Evolutionary conservation across 345 rosid species (phyloP), one percentile per base, ranked within the genome.

Genomic region (Crucihimalaya himalaica): DNA sequence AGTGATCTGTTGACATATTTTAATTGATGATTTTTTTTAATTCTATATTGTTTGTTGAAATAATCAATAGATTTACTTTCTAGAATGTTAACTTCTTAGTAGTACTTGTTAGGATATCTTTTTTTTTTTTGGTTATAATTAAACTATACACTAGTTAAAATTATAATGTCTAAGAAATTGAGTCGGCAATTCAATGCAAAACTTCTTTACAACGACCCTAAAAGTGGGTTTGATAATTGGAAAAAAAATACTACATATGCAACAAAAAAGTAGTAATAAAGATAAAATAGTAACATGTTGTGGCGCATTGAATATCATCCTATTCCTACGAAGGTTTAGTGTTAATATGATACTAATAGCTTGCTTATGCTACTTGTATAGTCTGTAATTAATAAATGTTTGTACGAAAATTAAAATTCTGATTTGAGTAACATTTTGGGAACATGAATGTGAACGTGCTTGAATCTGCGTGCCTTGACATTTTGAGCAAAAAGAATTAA

Each of bases 391-490:
- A 23, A 23, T 23, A 23, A 23, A 23, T 23, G 25, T 21, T 21
- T 21, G 2, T 23, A 23, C 25, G 25, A 35, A 50, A 50, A 68
- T 19, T 68, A 61, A 13, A 68, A 32, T 68, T 53, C n/a, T 43
- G 79, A 34, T 69, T 69, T 62, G 79, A 62, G 70, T 70, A 63
- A 47, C 71, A 46, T 70, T 34, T 55, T 63, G 75, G 80, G 80
- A 55, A 76, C 66, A 76, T 63, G 80, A 70, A 75, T 63, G 60
- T 5, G 75, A 76, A 70, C 80, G 71, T 76, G 80, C 75, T 63
- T 70, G 53, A 55, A 63, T 70, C 66, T 76, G 71, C 71, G 74
- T 70, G 80, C 71, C 71, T 76, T 55, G 75, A 70, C 75, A 76
- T 76, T 70, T 76, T 63, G 1, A 23, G 75, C 60, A 69, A 70